These are phyloP conservation scores for Ceratocystis alfenasii DNA, from an alignment of 2,329 filamentous ascomycete genomes.

Conservation along the genomic window DNA sequence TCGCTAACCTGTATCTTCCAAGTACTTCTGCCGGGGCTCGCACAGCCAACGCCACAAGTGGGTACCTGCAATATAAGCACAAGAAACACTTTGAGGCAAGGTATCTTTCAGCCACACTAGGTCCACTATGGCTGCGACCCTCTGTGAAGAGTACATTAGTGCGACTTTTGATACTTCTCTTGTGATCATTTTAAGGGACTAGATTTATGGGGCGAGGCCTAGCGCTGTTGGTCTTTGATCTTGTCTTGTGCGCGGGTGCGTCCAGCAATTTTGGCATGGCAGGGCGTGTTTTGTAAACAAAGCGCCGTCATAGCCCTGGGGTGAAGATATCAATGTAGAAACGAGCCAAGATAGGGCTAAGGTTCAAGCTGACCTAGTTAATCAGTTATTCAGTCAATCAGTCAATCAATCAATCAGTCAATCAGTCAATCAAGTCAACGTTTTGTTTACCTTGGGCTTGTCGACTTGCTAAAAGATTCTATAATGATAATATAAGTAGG, in stretches of 20 bases:
- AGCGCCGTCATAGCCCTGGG: conserved; percentile 6
- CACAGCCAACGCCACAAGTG: background rate
- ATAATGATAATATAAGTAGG: too few relatives aligned
- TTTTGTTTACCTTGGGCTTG: too few relatives aligned
- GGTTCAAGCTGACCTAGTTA: background rate
- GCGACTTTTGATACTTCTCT: background rate
- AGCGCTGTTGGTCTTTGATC: background rate
- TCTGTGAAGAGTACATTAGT: background rate
- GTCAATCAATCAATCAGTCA: too few relatives aligned
- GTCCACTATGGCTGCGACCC: background rate
- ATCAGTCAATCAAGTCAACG: too few relatives aligned
- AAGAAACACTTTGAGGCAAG: background rate
- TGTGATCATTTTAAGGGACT: background rate
- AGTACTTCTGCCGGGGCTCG: background rate
- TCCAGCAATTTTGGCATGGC: conserved; percentile 6
- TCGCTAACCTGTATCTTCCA: background rate
- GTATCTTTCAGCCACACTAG: conserved; percentile 5
- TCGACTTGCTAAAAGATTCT: too few relatives aligned
- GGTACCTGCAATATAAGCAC: background rate
- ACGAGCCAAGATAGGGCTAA: too few relatives aligned
- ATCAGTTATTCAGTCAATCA: too few relatives aligned
- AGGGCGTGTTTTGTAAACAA: conserved; percentile 6
- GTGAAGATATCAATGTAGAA: background rate
- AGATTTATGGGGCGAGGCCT: background rate
- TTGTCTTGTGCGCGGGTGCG: conserved; percentile 11